A percentile compares a stretch with the other conserved stretches of the same genome.
Conservation (phyloP, 2,329 filamentous ascomycete species). For the Fusarium mundagurra region DNA sequence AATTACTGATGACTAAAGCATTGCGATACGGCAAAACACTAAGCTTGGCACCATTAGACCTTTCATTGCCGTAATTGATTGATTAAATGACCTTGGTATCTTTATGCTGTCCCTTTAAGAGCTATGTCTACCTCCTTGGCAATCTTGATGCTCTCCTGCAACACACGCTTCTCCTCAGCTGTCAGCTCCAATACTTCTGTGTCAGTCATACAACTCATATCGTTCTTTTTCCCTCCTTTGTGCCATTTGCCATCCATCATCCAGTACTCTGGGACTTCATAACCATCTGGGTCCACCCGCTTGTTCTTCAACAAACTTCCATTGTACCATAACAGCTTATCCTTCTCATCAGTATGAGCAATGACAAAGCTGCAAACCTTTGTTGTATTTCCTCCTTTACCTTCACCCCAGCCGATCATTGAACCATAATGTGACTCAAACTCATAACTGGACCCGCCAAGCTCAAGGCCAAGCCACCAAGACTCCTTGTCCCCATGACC, state of each 20-base stretch:
- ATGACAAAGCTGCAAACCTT: slow-evolving; percentile 52
- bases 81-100: too few relatives aligned
- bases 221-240: slow-evolving; percentile 44
- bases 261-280: slow-evolving; percentile 49
- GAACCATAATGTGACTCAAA: slow-evolving; percentile 54
- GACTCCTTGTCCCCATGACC: slow-evolving; percentile 57
- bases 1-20: too few relatives aligned
- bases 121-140: slow-evolving; percentile 19
- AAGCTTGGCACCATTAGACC: fast-evolving
- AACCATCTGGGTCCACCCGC: slow-evolving; percentile 39
- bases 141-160: slow-evolving; percentile 8
- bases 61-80: background rate
- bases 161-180: background rate
- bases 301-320: slow-evolving; percentile 55
- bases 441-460: slow-evolving; percentile 49
- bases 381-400: background rate
- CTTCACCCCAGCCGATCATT: slow-evolving; percentile 49
- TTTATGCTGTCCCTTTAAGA: background rate
- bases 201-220: slow-evolving; percentile 51
- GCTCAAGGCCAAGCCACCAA: slow-evolving; percentile 56
- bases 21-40: background rate
- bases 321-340: slow-evolving; percentile 54
- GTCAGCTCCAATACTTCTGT: slow-evolving; percentile 4
- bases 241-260: slow-evolving; percentile 52
- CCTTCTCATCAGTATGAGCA: slow-evolving; percentile 51